Evolutionary conservation across 2,329 filamentous ascomycete species (phyloP), one percentile per base, ranked within the genome.

Genomic region (Neonectria ditissima): DNA sequence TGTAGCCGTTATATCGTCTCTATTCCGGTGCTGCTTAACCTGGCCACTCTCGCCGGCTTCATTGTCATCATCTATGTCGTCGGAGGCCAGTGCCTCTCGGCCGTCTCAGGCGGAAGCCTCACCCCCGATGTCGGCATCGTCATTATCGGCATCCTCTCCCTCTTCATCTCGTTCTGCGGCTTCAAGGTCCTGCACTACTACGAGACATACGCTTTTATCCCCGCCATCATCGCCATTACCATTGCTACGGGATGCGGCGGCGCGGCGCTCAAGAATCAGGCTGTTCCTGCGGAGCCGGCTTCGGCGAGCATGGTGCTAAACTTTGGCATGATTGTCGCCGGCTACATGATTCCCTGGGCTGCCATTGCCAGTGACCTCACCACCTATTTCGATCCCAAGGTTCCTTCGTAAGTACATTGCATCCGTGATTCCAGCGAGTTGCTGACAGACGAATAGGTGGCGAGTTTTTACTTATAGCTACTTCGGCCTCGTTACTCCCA

Each of bases 21-120:
- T 1, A 73, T 91, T n/a, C 83, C 87, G 2, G 84, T 89, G 3
- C 72, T 90, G 10, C 79, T 91, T 63, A 91, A 91, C 70, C 79
- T 91, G 24, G 87, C 87, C 14, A 90, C 87, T 0, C 79, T 90
- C 2, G 86, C 83, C 4, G 87, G 87, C n/a, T 91, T 90, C 78
- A 86, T 84, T 53, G 82, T 90, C 69, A 84, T 91, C 69, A 86
- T 86, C 65, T 85, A 82, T 64, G 86, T 91, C 50, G 80, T 90
- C 14, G 88, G 87, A 24, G 88, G 88, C 2, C 84, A 87, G 72
- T 87, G 84, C 37, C 79, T 89, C 8, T 83, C 85, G 0, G 86
- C 86, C 6, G 83, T 87, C 7, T 82, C 82, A 4, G 76, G 77
- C 44, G 83, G 82, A 37, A 73, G 73, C 26, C 74, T 91, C 18